Percentiles rank a stretch among this genome's conserved stretches.
Evolutionary conservation across 2,329 filamentous ascomycete species (phyloP).

Genomic region (Phymatotrichopsis omnivora): DNA sequence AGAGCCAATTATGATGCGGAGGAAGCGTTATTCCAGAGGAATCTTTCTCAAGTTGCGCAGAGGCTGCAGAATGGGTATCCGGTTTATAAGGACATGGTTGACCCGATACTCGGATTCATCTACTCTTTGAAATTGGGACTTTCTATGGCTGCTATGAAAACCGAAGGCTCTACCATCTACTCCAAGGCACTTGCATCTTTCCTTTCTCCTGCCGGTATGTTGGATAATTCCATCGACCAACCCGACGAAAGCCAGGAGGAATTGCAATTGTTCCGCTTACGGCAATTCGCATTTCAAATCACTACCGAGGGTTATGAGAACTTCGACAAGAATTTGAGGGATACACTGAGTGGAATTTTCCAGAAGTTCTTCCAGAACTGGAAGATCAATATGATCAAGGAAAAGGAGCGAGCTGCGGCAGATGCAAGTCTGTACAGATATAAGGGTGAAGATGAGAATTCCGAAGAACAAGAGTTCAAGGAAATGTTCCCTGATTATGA

Average conservation of each 20-base stretch:
- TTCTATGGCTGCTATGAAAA: conserved; percentile 44
- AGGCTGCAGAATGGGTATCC: conserved; percentile 61
- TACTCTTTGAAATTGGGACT: conserved; percentile 68
- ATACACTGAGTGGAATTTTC: conserved; percentile 45
- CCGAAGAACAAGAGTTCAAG: conserved; percentile 62
- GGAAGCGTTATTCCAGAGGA: conserved; percentile 33
- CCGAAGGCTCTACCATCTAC: conserved; percentile 34
- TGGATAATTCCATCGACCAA: conserved; percentile 1
- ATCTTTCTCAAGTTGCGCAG: conserved; percentile 55
- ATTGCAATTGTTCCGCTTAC: conserved; percentile 19
- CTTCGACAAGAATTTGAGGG: background rate
- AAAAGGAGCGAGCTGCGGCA: conserved; percentile 63
- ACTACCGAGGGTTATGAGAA: conserved; percentile 11
- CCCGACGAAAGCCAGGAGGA: conserved; percentile 9
- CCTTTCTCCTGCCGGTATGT: conserved; percentile 5
- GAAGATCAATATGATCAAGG: conserved; percentile 63
- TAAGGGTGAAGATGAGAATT: conserved; percentile 67
- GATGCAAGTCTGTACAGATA: conserved; percentile 75
- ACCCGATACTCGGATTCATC: conserved; percentile 67
- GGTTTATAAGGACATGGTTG: conserved; percentile 75
- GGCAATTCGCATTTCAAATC: conserved; percentile 12
- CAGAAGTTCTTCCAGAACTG: conserved; percentile 68
- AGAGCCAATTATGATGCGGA: conserved; percentile 34
- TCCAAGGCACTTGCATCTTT: conserved; percentile 7
- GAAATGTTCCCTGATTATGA: conserved; percentile 74